A percentile compares a stretch with the other conserved stretches of the same genome.
Evolutionary conservation across 1,139 yeast genomes (phyloP).

Genomic region (Pichia cactophila): DNA sequence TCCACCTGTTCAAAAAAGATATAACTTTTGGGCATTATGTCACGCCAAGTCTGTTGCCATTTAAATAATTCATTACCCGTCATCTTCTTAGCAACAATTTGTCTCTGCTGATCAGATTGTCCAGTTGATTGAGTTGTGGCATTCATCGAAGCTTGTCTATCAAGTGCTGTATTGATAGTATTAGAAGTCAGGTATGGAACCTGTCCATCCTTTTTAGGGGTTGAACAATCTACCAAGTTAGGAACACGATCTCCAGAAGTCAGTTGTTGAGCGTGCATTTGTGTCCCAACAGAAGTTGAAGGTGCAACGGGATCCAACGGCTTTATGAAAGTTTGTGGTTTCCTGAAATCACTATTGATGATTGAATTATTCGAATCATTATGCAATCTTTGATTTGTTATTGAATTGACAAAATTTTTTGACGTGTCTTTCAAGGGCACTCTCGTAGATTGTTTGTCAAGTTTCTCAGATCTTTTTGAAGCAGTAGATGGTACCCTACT

Average conservation of each 20-base stretch:
- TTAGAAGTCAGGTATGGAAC: constrained; percentile 10
- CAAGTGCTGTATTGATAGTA: not conserved
- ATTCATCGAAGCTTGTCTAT: not conserved
- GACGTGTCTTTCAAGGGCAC: constrained; percentile 27
- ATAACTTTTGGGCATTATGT: constrained; percentile 63
- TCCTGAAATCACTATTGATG: not conserved
- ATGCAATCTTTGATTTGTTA: not conserved
- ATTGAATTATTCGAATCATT: too few species aligned
- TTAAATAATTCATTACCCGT: constrained; percentile 41
- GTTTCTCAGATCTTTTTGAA: not conserved
- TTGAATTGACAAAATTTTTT: constrained; percentile 20
- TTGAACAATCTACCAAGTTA: constrained; percentile 12
- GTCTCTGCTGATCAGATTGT: constrained; percentile 8
- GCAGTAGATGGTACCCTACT: constrained; percentile 1
- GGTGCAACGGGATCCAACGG: not conserved
- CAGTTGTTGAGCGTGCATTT: constrained; percentile 9
- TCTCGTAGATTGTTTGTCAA: constrained; percentile 1
- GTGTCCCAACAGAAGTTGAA: not conserved
- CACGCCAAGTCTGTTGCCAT: constrained; percentile 83
- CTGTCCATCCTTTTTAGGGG: constrained; percentile 17
- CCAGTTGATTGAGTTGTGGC: constrained; percentile 1
- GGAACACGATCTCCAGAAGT: constrained; percentile 10
- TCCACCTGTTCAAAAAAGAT: constrained; percentile 76
- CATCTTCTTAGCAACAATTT: constrained; percentile 16
- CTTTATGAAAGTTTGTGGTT: not conserved